Percentiles rank a stretch among this genome's conserved stretches.
These are phyloP conservation scores for Microthlaspi erraticum DNA, from an alignment of 345 rosid species.

Conservation along the genomic window DNA sequence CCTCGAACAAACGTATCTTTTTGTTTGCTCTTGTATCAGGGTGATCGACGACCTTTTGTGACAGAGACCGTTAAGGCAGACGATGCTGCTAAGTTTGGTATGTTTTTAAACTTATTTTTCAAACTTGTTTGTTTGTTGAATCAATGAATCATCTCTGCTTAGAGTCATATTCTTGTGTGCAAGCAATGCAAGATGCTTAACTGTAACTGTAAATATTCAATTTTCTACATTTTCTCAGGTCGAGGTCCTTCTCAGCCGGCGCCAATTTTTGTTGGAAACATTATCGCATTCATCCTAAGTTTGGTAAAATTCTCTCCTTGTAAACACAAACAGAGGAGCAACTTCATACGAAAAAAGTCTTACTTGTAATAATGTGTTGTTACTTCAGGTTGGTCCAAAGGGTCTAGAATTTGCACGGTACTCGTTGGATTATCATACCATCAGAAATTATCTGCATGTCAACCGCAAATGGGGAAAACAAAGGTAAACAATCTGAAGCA, in stretches of 20 bases:
- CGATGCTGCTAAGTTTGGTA: conserved; percentile 87
- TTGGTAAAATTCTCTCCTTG: conserved; percentile 57
- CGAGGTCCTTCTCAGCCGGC: conserved; percentile 93
- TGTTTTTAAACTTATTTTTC: conserved; percentile 31
- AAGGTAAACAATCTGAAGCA: conserved; percentile 56
- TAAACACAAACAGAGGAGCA: conserved; percentile 19
- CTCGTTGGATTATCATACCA: conserved; percentile 95
- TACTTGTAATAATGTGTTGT: conserved; percentile 5
- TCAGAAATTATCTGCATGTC: conserved; percentile 80
- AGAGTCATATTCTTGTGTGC: not conserved
- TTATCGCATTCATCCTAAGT: conserved; percentile 76
- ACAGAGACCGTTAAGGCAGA: conserved; percentile 97
- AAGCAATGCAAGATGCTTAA: not conserved
- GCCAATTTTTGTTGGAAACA: conserved; percentile 76
- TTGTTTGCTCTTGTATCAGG: conserved; percentile 52
- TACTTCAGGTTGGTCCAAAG: conserved; percentile 84
- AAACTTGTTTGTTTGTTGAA: conserved; percentile 18
- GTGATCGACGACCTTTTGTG: conserved; percentile 81
- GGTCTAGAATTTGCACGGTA: conserved; percentile 97
- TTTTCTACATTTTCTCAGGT: conserved; percentile 50
- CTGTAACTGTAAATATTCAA: not conserved
- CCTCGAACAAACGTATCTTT: not conserved
- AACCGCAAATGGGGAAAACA: conserved; percentile 85
- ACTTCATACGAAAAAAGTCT: conserved; percentile 16
- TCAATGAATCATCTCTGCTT: not conserved